Base-by-base conservation (phyloP, 768 basidiomycete genomes). In the Psilocybe subaeruginosa region DNA sequence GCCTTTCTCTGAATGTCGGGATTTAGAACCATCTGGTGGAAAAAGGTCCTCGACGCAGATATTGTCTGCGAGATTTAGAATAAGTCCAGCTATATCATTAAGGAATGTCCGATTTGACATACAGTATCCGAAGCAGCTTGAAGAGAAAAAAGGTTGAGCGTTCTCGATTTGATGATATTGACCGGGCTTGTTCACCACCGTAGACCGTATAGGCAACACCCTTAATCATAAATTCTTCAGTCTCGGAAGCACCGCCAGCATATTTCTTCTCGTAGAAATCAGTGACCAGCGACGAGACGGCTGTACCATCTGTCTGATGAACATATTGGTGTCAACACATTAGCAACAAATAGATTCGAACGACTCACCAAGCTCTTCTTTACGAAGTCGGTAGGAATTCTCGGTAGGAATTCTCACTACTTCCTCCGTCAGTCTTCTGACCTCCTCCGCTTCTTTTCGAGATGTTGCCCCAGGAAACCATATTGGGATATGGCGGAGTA, bases 1-100 rank as follows among this genome's bases (percentile, higher is more conserved):
- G 74, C 77, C 58, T 71, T 72, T 14, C 51, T 57, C 59, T 76
- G 76, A 0, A 71, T 63, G 0, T 76, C 69, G 0, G 77, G 77
- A 59, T 76, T 56, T 4, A 62, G 54, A 2, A 70, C 59, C 70
- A 77, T 70, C 9, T 68, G 66, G n/a, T 76, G 68, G 43, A 78
- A 54, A 63, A 78, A 68, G 2, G 59, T 48, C 2, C 45, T 30
- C 8, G 65, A 68, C 0, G 60, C 55, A 27, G 64, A 62, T 3
- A 67, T 58, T 9, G 59, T 66, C 64, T 64, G 29, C 23, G 1
- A 43, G 8, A 43, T 35, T 35, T 43, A 39, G 37, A 14, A 39
- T 39, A 9, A 8, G 35, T 11, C 43, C 29, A 3, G 30, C 33
- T 39, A 14, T 39, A 23, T 23, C 23, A 23, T 23, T 23, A 2